Base-by-base conservation (phyloP, 768 basidiomycete species). In the Roridomyces roridus region DNA sequence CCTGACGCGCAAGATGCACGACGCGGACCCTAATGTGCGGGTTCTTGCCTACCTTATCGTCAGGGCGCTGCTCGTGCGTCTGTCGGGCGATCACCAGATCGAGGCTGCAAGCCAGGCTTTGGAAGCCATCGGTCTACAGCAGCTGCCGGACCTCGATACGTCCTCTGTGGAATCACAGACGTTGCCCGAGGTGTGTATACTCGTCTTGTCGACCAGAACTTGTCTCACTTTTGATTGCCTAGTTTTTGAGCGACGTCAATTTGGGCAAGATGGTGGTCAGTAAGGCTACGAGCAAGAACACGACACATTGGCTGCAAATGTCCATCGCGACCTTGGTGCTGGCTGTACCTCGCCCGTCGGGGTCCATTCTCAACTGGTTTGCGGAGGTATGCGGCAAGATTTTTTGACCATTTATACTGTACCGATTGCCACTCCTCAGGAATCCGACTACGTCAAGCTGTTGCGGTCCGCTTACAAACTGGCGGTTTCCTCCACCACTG, bases 381-480 rank as follows among this genome's bases (percentile, higher is more conserved):
- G 67, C 72, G 10, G 57, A 58, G 20, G 59, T 69, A 44, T 29
- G 63, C 21, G 51, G 73, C 14, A 46, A 66, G 2, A 83, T 84
- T 57, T 35, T 68, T 9, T 21, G n/a, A 12, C 18, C 14, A 18
- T 34, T 26, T 12, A 31, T 12, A 3, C 25, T 41, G 23, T 28
- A 17, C 26, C 49, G 6, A 54, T 55, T 44, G 25, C 28, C 24
- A 26, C 24, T 42, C 46, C 37, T 17, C 36, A 57, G 39, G 17
- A 47, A 4, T 25, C 12, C 14, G 17, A 69, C 24, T 93, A 87
- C 65, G 78, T 88, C 21, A 65, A 70, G n/a, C 77, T 94, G 53
- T 80, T 87, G 72, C 82, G 85, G 26, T 68, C 73, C 12, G 70
- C 94, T 5, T 98, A 97, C 72, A 70, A 66, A 17, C 66, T 92